phyloP scores from a whole-genome alignment of 169 alveolate genomes.

The Perkinsus marinus region DNA sequence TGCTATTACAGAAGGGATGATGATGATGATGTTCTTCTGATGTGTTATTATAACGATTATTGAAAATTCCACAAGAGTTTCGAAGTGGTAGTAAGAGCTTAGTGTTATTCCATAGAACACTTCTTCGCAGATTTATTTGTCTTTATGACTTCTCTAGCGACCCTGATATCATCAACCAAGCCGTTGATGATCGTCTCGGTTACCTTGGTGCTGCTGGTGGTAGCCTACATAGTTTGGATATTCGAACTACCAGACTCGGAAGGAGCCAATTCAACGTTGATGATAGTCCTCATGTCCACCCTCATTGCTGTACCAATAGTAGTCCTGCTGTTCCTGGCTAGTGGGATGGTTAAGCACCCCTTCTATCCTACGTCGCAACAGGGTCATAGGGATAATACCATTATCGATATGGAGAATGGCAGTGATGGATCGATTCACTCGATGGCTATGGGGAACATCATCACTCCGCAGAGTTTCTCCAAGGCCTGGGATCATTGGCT shows the following conservation, averaged over 20 bases:
- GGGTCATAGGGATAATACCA: not conserved
- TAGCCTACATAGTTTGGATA: not conserved
- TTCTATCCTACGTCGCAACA: not conserved
- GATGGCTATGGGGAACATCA: not conserved
- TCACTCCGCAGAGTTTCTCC: not conserved
- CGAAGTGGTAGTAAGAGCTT: not conserved
- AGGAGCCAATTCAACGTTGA: not conserved
- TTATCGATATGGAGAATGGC: not conserved
- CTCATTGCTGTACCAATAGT: not conserved
- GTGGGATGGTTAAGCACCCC: not conserved
- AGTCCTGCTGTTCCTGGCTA: not conserved
- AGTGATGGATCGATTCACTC: not conserved
- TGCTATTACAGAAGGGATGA: not conserved
- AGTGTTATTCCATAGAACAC: not conserved
- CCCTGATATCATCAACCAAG: not conserved
- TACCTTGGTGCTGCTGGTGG: not conserved
- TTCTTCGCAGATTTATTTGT: not conserved
- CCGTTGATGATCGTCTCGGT: not conserved
- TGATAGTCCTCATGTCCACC: not conserved
- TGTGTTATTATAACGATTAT: not conserved
- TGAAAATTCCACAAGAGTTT: not conserved
- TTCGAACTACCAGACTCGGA: not conserved
- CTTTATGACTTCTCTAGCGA: not conserved
- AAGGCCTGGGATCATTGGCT: not conserved
- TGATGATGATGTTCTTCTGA: not conserved